phyloP scores from a whole-genome alignment of 2,329 filamentous ascomycete genomes.

The Calonectria pauciramosa region DNA sequence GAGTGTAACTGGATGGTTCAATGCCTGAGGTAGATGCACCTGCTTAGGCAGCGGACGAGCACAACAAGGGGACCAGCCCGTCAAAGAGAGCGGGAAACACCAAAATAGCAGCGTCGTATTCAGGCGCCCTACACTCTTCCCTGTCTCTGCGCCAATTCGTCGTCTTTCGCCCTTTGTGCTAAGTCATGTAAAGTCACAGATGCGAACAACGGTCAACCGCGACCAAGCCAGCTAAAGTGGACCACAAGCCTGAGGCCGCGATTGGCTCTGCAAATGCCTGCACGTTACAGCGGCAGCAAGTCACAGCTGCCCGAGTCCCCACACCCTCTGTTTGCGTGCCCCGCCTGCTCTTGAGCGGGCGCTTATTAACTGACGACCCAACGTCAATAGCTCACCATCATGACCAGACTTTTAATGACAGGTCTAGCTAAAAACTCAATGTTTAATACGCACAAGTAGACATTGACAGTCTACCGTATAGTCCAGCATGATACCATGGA shows the following conservation, averaged over 20 bases:
- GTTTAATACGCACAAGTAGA: not conserved
- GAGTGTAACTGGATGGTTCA: not conserved
- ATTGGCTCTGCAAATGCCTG: constrained; percentile 14
- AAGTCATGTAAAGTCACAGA: not conserved
- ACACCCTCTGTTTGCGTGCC: not conserved
- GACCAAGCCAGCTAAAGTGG: constrained; percentile 7
- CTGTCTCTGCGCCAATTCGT: not conserved
- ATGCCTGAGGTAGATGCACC: not conserved
- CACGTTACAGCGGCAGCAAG: constrained; percentile 2
- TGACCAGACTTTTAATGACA: not conserved
- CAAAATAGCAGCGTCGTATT: not conserved
- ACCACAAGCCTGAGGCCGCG: not conserved
- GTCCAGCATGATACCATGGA: not conserved
- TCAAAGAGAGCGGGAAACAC: not conserved
- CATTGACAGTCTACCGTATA: not conserved
- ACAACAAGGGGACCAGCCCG: constrained; percentile 16
- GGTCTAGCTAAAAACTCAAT: not conserved
- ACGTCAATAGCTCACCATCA: not conserved
- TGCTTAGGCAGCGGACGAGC: not conserved
- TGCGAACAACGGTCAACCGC: not conserved
- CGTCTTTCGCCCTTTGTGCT: not conserved
- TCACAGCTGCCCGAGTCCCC: not conserved
- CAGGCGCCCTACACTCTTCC: not conserved
- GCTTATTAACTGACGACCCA: constrained; percentile 1
- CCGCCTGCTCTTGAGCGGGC: not conserved